Evolutionary conservation across 2,329 filamentous ascomycete genomes (phyloP), one percentile per base, ranked within the genome.

Genomic region (Cercospora zeae-maydis): DNA sequence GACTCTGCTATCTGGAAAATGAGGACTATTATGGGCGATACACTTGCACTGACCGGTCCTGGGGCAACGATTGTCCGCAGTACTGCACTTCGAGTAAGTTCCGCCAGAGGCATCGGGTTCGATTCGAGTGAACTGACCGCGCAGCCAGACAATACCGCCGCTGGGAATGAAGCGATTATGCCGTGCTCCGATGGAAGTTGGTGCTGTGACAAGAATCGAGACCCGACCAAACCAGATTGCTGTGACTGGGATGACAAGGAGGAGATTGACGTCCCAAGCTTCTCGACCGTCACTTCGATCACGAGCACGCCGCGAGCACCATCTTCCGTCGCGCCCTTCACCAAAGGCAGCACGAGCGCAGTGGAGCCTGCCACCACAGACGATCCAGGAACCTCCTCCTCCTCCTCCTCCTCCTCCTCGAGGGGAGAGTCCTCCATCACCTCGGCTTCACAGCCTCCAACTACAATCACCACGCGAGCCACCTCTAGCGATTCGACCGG

Each of bases 11-110:
- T 49, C 59, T 72, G 19, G 58, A 56, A 14, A 62, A 66, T 6
- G 51, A 70, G 30, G 63, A 68, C 13, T 72, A 69, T 58, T 73
- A 69, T 58, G 71, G 69, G 5, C 71, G 74, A 11, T 75, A 75
- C 56, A 73, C 73, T 5, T 77, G 75, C 63, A 75, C 74, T 3
- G 73, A 75, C 31, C 61, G 70, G 59, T 67, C 58, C 0, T 77
- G 74, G 75, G 65, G 69, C 4, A 55, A 52, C 10, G 66, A 51
- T 11, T 75, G 74, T 66, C 69, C 72, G 14, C 51, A 70, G 5
- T 67, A 72, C 30, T 76, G 74, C 64, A 71, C 69, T 6, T 55
- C 67, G 19, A 65, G 70, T 72, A 58, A 66, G 66, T 52, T 58
- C 49, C 11, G 21, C 49, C 4, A 47, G 37, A 52, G 39, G 37